A percentile compares a stretch with the other conserved stretches of the same genome.
Conservation (phyloP, 1,284 basidiomycete genomes). For the Ceratobasidium sp. region DNA sequence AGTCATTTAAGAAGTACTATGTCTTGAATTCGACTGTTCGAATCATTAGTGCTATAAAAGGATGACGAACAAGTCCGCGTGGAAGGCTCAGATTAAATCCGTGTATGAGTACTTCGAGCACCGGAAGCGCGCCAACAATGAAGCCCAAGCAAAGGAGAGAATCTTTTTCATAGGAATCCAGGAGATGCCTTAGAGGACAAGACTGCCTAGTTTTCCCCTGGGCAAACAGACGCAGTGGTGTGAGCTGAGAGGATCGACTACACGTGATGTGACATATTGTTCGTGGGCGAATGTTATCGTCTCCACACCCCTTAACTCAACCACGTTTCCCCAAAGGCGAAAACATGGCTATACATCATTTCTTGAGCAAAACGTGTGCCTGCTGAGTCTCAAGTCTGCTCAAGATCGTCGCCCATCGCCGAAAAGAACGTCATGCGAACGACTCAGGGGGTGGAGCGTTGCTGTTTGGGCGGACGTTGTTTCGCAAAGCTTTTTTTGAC, state of each 20-base stretch:
- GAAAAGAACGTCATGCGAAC: constrained; percentile 11
- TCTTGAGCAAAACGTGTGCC: constrained; percentile 15
- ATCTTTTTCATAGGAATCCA: background rate
- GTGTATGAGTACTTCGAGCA: background rate
- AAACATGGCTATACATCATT: constrained; percentile 14
- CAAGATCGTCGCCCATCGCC: constrained; percentile 22
- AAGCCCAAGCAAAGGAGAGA: no score
- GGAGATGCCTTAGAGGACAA: background rate
- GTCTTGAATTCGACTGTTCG: no score
- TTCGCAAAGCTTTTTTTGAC: background rate
- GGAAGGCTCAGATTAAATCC: background rate
- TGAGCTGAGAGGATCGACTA: background rate
- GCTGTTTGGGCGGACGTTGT: constrained; percentile 16
- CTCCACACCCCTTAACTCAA: background rate
- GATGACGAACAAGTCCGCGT: background rate
- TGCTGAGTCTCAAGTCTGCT: constrained; percentile 25
- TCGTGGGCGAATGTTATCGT: background rate
- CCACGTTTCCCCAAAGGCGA: background rate
- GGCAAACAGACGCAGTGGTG: background rate
- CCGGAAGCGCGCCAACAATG: background rate
- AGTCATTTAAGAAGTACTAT: no score
- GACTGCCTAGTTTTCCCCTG: background rate
- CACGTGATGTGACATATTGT: background rate
- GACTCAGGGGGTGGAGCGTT: constrained; percentile 9
- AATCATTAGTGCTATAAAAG: background rate